These are phyloP conservation scores for Orychophragmus violaceus DNA, from an alignment of 345 rosid genomes.

Conservation along the genomic window DNA sequence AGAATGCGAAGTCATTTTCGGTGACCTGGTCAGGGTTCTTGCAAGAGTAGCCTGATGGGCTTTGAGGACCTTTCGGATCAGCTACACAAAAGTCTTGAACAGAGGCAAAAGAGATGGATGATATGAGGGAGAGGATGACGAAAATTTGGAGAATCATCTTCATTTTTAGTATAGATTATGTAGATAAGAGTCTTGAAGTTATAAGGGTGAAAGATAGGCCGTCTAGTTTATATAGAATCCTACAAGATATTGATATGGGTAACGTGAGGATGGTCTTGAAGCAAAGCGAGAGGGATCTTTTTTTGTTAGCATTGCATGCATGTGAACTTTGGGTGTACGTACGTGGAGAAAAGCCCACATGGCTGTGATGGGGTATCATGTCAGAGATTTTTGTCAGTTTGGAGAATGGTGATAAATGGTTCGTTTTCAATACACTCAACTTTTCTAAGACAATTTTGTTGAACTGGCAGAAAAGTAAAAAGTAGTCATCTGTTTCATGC, in stretches of 20 bases:
- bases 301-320: slow-evolving; percentile 29
- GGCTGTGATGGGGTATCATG: slow-evolving; percentile 25
- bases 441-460: neutral
- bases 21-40: slow-evolving; percentile 46
- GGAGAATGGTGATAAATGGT: neutral
- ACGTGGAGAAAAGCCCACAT: slow-evolving; percentile 26
- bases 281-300: slow-evolving; percentile 1
- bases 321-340: slow-evolving; percentile 33
- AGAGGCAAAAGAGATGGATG: slow-evolving; percentile 46
- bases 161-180: neutral
- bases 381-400: slow-evolving; percentile 27
- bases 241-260: slow-evolving; percentile 20
- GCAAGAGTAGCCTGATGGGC: slow-evolving; percentile 73
- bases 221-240: slow-evolving; percentile 17
- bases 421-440: neutral
- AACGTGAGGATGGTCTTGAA: slow-evolving; percentile 31
- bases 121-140: slow-evolving; percentile 36
- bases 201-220: neutral
- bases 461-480: neutral
- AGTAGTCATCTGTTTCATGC: neutral
- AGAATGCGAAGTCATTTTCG: slow-evolving; percentile 55
- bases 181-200: slow-evolving; percentile 9
- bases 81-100: slow-evolving; percentile 77
- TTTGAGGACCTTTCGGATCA: slow-evolving; percentile 42
- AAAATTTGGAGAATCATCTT: slow-evolving; percentile 43